Conservation (phyloP, 371 early-diverging fungal genomes). For the Mortierella sp. region DNA sequence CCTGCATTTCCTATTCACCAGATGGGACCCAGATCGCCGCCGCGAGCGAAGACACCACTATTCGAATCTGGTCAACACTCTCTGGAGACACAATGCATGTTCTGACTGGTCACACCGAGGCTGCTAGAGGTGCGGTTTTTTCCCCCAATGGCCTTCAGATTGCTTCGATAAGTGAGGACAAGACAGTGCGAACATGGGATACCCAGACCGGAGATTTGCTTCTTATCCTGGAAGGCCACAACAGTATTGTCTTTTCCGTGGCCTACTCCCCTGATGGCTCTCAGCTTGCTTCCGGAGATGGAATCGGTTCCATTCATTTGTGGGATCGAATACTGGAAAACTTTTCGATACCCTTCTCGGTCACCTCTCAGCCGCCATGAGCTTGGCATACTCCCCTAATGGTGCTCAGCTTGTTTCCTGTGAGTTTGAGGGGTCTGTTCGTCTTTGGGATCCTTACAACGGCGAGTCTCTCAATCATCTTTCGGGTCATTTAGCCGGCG, state of each 20-base stretch:
- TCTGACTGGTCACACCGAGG: background rate
- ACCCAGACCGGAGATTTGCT: background rate
- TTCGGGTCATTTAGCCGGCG: background rate
- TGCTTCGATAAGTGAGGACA: conserved; percentile 10
- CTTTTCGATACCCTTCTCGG: no score
- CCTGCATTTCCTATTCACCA: background rate
- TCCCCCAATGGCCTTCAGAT: conserved; percentile 20
- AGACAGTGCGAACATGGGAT: conserved; percentile 11
- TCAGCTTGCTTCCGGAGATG: conserved; percentile 1
- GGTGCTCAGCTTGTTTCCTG: background rate
- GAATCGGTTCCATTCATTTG: background rate
- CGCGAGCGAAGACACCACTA: background rate
- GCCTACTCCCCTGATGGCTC: conserved; percentile 13
- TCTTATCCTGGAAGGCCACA: background rate
- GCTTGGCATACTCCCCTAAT: conserved; percentile 15
- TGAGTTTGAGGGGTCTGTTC: background rate
- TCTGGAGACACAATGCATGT: background rate
- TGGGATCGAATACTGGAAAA: no score
- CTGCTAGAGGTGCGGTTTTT: background rate
- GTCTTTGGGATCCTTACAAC: conserved; percentile 5
- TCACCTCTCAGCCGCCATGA: no score
- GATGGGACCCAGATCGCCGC: background rate
- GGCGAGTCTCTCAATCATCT: background rate
- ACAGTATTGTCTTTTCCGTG: background rate
- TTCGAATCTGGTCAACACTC: background rate